Evolutionary conservation across 768 basidiomycete genomes (phyloP).

Genomic region (Erythrobasidium yunnanense): DNA sequence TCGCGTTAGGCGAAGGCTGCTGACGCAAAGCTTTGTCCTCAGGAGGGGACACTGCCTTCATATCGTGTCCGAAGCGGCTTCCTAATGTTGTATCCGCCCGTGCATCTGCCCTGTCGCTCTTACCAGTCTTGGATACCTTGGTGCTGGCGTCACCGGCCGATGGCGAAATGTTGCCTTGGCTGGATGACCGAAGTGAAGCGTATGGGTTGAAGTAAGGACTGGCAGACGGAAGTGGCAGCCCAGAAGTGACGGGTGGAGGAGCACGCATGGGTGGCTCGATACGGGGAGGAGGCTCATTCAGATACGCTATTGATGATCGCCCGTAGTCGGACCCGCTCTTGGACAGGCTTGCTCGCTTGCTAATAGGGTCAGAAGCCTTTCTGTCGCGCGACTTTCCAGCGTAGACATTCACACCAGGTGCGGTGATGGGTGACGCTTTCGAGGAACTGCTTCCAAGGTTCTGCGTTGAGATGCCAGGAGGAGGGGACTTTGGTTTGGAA

Average conservation of each 20-base stretch:
- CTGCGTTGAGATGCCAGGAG: neutral
- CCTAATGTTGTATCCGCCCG: neutral
- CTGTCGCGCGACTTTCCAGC: neutral
- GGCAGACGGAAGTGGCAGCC: slow-evolving; percentile 3
- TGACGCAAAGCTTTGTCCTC: slow-evolving; percentile 8
- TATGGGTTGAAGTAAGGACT: slow-evolving; percentile 27
- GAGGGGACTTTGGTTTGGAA: neutral
- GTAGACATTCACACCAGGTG: neutral
- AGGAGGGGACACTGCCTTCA: neutral
- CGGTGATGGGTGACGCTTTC: too few species aligned
- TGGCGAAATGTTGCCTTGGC: neutral
- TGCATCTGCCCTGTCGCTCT: neutral
- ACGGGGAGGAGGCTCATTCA: slow-evolving; percentile 5
- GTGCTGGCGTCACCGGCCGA: neutral
- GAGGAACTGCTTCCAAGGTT: too few species aligned
- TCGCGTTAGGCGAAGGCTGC: neutral
- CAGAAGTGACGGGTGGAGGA: slow-evolving; percentile 11
- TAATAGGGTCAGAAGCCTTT: neutral
- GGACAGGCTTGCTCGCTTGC: neutral
- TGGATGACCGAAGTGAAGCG: neutral
- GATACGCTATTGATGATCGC: slow-evolving; percentile 17
- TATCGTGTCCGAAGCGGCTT: slow-evolving; percentile 9
- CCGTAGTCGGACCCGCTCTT: neutral
- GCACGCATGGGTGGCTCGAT: slow-evolving; percentile 24
- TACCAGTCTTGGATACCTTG: neutral